Evolutionary conservation across 1,284 basidiomycete genomes (phyloP).

Genomic region (Fomitiporia mediterranea): DNA sequence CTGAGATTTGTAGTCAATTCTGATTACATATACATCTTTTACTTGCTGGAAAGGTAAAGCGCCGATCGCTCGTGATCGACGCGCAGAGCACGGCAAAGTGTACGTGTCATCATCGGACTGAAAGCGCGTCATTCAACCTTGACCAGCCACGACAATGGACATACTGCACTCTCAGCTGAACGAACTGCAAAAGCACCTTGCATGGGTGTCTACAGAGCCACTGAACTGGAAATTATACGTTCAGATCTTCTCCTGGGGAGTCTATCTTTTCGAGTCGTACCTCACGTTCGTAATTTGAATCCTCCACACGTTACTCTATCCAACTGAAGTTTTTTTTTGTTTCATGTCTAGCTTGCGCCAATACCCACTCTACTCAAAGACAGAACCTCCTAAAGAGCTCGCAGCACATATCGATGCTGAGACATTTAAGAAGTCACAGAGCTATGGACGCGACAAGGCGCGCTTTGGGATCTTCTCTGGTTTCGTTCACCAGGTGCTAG

Average conservation of each 20-base stretch:
- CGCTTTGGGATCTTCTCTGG: constrained; percentile 74
- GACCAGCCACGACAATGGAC: constrained; percentile 22
- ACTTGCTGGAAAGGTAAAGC: no score
- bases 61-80: no score
- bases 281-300: constrained; percentile 44
- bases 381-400: constrained; percentile 72
- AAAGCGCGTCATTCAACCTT: not conserved
- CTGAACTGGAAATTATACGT: constrained; percentile 73
- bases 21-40: no score
- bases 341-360: constrained; percentile 61
- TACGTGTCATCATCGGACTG: not conserved
- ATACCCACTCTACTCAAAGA: constrained; percentile 77
- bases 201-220: constrained; percentile 51
- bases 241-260: constrained; percentile 69
- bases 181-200: constrained; percentile 30
- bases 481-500: constrained; percentile 68
- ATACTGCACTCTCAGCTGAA: constrained; percentile 22
- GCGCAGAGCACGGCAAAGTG: no score
- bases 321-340: constrained; percentile 7
- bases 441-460: constrained; percentile 92
- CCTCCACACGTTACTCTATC: not conserved
- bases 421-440: constrained; percentile 85
- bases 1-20: no score
- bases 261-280: constrained; percentile 82
- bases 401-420: constrained; percentile 67